Percentiles rank a stretch among this genome's conserved stretches.
Evolutionary conservation across 257 asterid species (phyloP).

Genomic region (Mentha longifolia): DNA sequence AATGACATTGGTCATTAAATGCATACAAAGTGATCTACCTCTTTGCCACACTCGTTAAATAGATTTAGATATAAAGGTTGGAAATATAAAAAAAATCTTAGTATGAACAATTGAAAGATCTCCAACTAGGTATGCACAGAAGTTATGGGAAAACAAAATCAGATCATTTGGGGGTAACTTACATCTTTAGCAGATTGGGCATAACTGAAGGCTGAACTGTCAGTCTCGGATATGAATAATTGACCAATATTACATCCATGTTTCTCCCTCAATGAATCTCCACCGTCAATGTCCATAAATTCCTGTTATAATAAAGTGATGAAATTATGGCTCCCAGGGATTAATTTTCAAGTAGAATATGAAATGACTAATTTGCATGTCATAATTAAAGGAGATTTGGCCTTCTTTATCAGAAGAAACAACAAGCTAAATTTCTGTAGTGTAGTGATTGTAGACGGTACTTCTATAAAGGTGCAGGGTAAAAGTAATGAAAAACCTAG

Average conservation of each 20-base stretch:
- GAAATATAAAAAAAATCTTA: neutral
- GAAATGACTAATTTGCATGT: conserved; percentile 14
- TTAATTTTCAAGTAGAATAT: conserved; percentile 20
- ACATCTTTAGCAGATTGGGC: conserved; percentile 56
- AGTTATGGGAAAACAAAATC: neutral
- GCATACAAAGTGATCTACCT: conserved; percentile 8
- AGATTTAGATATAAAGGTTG: neutral
- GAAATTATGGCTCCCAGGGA: conserved; percentile 22
- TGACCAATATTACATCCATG: conserved; percentile 55
- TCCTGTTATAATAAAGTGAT: conserved; percentile 44
- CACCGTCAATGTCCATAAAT: conserved; percentile 32
- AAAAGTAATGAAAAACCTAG: neutral
- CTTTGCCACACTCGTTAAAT: neutral
- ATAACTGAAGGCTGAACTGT: conserved; percentile 51
- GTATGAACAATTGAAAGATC: conserved; percentile 6
- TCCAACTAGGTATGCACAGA: conserved; percentile 2
- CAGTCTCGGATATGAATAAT: conserved; percentile 59
- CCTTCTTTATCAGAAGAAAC: neutral
- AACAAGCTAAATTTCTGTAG: neutral
- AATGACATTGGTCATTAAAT: conserved; percentile 12
- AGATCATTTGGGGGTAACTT: conserved; percentile 32
- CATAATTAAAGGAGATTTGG: neutral
- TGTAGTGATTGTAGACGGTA: neutral
- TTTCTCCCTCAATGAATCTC: conserved; percentile 38
- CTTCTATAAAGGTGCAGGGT: conserved; percentile 5